Conservation (phyloP, 257 asterid species). For the Perilla frutescens region DNA sequence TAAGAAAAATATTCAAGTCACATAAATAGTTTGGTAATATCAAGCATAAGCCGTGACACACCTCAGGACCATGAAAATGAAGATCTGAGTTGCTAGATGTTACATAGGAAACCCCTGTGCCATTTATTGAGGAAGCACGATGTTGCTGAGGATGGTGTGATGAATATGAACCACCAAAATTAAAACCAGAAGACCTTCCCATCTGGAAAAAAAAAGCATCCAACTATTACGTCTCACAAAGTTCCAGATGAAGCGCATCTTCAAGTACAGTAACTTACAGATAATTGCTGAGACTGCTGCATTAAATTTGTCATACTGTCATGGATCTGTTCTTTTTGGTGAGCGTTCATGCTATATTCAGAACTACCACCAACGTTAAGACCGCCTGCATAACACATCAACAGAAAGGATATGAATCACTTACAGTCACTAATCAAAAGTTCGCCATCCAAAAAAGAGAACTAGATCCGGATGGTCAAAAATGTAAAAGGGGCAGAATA, state of each 20-base stretch:
- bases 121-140: constrained; percentile 69
- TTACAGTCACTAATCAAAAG: background rate
- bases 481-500: no score
- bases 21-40: constrained; percentile 18
- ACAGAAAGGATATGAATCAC: constrained; percentile 11
- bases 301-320: constrained; percentile 68
- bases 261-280: constrained; percentile 57
- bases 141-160: constrained; percentile 85
- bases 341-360: constrained; percentile 64
- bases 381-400: constrained; percentile 42
- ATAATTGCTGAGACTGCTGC: constrained; percentile 82
- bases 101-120: constrained; percentile 66
- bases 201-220: constrained; percentile 52
- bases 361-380: constrained; percentile 59
- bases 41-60: constrained; percentile 33
- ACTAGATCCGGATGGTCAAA: background rate
- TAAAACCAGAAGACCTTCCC: constrained; percentile 81
- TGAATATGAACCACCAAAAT: constrained; percentile 72
- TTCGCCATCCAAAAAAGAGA: background rate
- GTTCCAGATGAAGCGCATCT: constrained; percentile 27
- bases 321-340: constrained; percentile 81
- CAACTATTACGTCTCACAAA: constrained; percentile 34
- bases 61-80: constrained; percentile 80
- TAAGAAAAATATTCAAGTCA: background rate
- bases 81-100: constrained; percentile 73